Conservation (phyloP, 805 yeast genomes). For the Debaryomyces hansenii region DNA sequence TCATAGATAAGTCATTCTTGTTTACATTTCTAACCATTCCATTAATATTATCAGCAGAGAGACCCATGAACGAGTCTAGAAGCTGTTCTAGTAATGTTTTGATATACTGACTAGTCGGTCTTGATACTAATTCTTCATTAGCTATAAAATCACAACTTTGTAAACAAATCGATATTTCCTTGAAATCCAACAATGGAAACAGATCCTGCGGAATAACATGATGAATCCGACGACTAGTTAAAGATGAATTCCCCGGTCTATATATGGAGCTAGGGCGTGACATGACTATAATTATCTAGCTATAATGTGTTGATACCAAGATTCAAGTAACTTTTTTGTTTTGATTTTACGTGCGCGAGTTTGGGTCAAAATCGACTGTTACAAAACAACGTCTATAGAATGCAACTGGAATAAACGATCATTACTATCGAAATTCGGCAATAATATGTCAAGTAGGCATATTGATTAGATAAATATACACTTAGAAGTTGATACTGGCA, state of each 20-base stretch:
- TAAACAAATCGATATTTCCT: conserved; percentile 58
- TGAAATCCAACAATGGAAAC: conserved; percentile 61
- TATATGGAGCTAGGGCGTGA: conserved; percentile 33
- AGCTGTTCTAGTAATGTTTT: conserved; percentile 59
- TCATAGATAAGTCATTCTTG: conserved; percentile 3
- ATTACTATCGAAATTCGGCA: too few relatives aligned
- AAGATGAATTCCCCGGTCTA: conserved; percentile 20
- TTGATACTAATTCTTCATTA: conserved; percentile 55
- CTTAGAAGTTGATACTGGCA: too few relatives aligned
- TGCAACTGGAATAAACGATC: too few relatives aligned
- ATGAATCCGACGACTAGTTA: conserved; percentile 16
- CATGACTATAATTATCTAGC: conserved; percentile 12
- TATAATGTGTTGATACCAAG: background rate
- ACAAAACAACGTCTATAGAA: too few relatives aligned
- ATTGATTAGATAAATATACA: too few relatives aligned
- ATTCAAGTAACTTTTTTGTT: background rate
- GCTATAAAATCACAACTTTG: conserved; percentile 63
- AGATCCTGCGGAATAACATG: conserved; percentile 38
- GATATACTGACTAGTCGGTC: conserved; percentile 59
- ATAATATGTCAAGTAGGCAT: too few relatives aligned
- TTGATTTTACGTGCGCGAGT: background rate
- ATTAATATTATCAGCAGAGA: conserved; percentile 34
- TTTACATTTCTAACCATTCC: conserved; percentile 11
- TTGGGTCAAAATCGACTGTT: too few relatives aligned
- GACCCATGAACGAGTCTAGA: conserved; percentile 58